These are phyloP conservation scores for Leptographium procerum DNA, from an alignment of 2,329 filamentous ascomycete species.

Conservation along the genomic window DNA sequence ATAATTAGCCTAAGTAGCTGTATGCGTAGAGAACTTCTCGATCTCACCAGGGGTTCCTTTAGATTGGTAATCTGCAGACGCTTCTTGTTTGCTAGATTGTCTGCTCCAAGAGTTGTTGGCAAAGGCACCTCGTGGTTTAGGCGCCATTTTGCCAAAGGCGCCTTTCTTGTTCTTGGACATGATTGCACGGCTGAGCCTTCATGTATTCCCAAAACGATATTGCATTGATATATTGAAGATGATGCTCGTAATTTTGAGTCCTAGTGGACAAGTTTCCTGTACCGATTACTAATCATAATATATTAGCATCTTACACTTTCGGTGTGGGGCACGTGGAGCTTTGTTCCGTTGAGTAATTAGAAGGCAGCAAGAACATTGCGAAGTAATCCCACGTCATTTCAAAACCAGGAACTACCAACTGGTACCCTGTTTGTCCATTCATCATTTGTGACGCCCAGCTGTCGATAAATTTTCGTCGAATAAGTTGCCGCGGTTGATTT, in stretches of 20 bases:
- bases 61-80: background rate
- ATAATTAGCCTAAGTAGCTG: background rate
- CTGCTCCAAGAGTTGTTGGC: background rate
- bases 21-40: background rate
- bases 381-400: conserved; percentile 5
- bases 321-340: background rate
- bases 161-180: conserved; percentile 16
- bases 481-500: background rate
- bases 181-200: background rate
- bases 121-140: background rate
- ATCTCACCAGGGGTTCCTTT: background rate
- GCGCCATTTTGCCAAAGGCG: conserved; percentile 5
- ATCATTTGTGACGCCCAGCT: background rate
- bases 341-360: background rate
- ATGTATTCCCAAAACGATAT: no score
- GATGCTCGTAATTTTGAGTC: no score
- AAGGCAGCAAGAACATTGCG: background rate
- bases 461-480: background rate
- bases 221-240: no score
- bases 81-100: background rate
- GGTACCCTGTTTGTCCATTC: background rate
- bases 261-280: background rate
- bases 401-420: background rate
- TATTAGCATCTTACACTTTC: no score
- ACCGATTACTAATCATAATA: background rate